Evolutionary conservation across 192 early-diverging fungal genomes (phyloP).

Genomic region (Obelidium mucronatum): DNA sequence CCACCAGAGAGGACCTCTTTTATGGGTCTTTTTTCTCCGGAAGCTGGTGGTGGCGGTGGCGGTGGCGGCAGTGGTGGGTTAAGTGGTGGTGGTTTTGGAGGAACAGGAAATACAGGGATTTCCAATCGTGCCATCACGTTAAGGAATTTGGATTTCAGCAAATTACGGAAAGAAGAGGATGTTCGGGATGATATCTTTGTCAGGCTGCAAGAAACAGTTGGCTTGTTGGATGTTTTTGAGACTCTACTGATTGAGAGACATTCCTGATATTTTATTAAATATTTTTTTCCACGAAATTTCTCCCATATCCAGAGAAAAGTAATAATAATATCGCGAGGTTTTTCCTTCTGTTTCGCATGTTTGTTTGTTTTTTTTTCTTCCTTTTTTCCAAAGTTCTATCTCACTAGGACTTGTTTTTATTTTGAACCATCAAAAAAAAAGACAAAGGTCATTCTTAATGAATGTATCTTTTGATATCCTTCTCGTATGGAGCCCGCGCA

Average conservation of each 20-base stretch:
- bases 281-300: conserved; percentile 9
- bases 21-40: neutral
- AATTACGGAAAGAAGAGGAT: neutral
- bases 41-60: neutral
- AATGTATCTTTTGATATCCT: conserved; percentile 38
- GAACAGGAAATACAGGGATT: too few relatives aligned
- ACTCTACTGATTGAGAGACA: conserved; percentile 28
- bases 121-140: conserved; percentile 18
- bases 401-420: too few relatives aligned
- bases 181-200: conserved; percentile 18
- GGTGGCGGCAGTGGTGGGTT: neutral
- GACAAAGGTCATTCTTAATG: neutral
- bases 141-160: conserved; percentile 34
- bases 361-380: neutral
- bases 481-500: conserved; percentile 45
- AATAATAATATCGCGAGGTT: neutral
- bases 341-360: too few relatives aligned
- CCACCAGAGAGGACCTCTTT: neutral
- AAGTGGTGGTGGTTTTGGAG: neutral
- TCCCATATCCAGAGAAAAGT: neutral
- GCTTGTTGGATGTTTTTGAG: conserved; percentile 40
- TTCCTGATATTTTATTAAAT: neutral
- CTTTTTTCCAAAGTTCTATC: neutral
- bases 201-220: conserved; percentile 32
- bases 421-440: neutral